A percentile compares a stretch with the other conserved stretches of the same genome.
Conservation (phyloP, 2,329 filamentous ascomycete species). For the Aspergillus aculeatinus region DNA sequence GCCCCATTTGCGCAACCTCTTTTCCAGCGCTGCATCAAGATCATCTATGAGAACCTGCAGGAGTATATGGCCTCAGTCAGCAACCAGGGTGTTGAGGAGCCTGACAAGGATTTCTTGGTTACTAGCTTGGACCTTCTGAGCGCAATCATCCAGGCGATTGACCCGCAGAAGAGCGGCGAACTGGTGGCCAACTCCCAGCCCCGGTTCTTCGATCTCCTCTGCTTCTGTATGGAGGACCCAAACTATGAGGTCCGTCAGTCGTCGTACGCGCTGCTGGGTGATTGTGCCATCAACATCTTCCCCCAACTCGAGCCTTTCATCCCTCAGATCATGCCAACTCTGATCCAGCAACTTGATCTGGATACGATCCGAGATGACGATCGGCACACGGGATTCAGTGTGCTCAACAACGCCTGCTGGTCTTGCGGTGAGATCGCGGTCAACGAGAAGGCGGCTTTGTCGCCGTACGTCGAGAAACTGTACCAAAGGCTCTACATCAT, state of each 20-base stretch:
- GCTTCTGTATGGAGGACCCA: conserved; percentile 87
- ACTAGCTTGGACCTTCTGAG: conserved; percentile 92
- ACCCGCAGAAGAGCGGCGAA: conserved; percentile 68
- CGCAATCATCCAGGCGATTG: conserved; percentile 86
- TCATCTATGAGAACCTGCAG: conserved; percentile 89
- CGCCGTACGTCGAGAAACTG: conserved; percentile 72
- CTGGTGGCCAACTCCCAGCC: conserved; percentile 75
- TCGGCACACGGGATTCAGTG: conserved; percentile 80
- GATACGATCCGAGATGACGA: conserved; percentile 74
- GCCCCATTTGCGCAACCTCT: conserved; percentile 82
- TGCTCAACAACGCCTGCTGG: conserved; percentile 98
- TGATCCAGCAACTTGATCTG: conserved; percentile 86
- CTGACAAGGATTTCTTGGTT: conserved; percentile 95
- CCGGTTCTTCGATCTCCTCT: conserved; percentile 84
- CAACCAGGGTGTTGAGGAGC: conserved; percentile 69
- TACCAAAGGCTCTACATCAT: conserved; percentile 78
- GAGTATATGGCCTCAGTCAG: conserved; percentile 69
- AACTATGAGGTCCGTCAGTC: conserved; percentile 94
- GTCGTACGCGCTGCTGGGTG: conserved; percentile 88
- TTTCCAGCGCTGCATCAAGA: conserved; percentile 82
- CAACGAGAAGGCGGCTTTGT: conserved; percentile 69
- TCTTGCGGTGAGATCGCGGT: conserved; percentile 89
- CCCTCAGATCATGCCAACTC: conserved; percentile 67
- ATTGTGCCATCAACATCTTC: conserved; percentile 92
- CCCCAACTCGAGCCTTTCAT: conserved; percentile 74